Percentiles rank a stretch among this genome's conserved stretches.
phyloP scores from a whole-genome alignment of 2,329 filamentous ascomycete species.

The Aspergillus nomiae region DNA sequence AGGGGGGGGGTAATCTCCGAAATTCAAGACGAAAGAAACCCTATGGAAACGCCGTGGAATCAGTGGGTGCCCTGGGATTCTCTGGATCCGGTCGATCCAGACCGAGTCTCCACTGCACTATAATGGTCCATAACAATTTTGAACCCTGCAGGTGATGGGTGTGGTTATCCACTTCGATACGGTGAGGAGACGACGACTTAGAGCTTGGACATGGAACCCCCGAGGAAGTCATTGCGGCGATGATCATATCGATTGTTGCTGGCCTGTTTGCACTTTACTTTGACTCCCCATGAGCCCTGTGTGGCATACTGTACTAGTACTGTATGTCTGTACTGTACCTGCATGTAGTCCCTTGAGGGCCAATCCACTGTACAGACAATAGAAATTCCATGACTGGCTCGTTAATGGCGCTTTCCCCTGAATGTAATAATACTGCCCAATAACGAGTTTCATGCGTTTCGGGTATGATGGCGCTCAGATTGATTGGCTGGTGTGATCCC shows the following conservation, averaged over 20 bases:
- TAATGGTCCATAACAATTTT: background rate
- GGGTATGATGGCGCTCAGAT: background rate
- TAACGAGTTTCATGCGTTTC: conserved; percentile 4
- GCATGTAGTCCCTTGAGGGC: background rate
- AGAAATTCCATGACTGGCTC: background rate
- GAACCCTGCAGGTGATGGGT: conserved; percentile 1
- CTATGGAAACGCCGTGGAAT: background rate
- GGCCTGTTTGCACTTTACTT: background rate
- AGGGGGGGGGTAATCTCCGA: background rate
- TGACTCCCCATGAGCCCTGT: background rate
- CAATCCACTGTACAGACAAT: background rate
- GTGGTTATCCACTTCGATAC: background rate
- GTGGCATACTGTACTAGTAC: background rate
- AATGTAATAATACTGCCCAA: background rate
- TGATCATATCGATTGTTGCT: background rate
- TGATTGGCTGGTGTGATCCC: background rate
- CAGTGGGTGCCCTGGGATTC: background rate
- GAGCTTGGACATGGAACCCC: background rate
- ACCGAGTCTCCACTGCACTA: background rate
- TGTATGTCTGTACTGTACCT: background rate
- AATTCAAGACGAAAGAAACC: background rate
- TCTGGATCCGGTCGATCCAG: conserved; percentile 4
- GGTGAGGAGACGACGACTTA: background rate
- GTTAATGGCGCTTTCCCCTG: background rate
- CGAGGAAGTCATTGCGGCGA: background rate